phyloP scores from a whole-genome alignment of 345 rosid species.

The Heritiera fomes region DNA sequence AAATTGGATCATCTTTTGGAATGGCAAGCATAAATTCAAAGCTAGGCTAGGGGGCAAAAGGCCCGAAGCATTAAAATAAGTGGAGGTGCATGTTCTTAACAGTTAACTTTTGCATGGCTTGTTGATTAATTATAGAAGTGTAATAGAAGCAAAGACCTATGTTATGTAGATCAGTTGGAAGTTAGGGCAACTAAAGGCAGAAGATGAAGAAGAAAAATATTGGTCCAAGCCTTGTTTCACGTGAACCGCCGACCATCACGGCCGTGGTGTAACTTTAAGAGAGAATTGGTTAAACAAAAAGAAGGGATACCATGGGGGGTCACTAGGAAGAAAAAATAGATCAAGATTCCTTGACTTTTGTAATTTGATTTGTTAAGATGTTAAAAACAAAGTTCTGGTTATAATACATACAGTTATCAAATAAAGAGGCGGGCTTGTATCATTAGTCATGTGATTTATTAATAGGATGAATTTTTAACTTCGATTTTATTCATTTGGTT shows the following conservation, averaged over 20 bases:
- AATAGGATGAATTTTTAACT: too few relatives aligned
- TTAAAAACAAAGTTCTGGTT: too few relatives aligned
- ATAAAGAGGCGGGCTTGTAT: too few relatives aligned
- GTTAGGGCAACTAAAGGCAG: neutral
- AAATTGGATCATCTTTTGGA: neutral
- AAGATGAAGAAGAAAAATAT: neutral
- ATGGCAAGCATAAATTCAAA: conserved; percentile 8
- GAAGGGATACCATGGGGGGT: neutral
- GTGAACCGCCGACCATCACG: conserved; percentile 70
- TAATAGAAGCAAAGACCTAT: conserved; percentile 28
- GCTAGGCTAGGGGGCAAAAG: conserved; percentile 18
- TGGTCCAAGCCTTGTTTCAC: conserved; percentile 44
- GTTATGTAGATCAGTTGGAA: conserved; percentile 15
- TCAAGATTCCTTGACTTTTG: neutral
- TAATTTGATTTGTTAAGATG: too few relatives aligned
- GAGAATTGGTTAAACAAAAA: conserved; percentile 10
- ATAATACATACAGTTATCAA: too few relatives aligned
- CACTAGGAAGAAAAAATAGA: conserved; percentile 14
- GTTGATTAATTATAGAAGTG: neutral
- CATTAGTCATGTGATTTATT: too few relatives aligned
- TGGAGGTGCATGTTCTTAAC: conserved; percentile 13
- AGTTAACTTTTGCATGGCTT: conserved; percentile 21
- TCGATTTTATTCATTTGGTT: too few relatives aligned
- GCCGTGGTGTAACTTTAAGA: conserved; percentile 33
- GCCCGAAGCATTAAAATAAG: neutral